Percentiles rank a stretch among this genome's conserved stretches.
Evolutionary conservation across 2,329 filamentous ascomycete species (phyloP).

Genomic region (Arthrobotrys megalospora): DNA sequence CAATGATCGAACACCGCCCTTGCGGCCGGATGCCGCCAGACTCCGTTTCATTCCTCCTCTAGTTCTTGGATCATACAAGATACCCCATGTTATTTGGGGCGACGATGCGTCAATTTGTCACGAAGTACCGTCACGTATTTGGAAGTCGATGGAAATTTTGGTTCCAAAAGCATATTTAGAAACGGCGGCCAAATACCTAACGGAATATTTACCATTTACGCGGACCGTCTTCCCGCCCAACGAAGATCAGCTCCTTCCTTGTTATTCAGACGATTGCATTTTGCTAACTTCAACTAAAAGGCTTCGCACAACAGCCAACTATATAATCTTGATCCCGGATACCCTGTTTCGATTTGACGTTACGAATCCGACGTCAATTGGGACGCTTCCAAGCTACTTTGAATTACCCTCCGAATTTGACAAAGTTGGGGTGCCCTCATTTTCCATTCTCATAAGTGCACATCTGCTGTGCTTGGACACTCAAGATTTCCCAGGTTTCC

Average conservation of each 20-base stretch:
- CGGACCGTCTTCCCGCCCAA: not conserved
- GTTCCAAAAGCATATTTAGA: not conserved
- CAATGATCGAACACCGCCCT: not conserved
- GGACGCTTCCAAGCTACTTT: not conserved
- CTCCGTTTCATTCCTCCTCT: slow-evolving; percentile 14
- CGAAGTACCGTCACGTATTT: not conserved
- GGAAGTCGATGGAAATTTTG: slow-evolving; percentile 3
- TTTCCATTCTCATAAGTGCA: not conserved
- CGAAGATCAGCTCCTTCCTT: not conserved
- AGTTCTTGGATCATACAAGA: not conserved
- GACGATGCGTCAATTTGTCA: slow-evolving; percentile 4
- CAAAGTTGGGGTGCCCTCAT: slow-evolving; percentile 1
- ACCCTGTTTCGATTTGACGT: not conserved
- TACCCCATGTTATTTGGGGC: slow-evolving; percentile 8
- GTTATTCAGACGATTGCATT: slow-evolving; percentile 7
- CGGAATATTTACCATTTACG: not conserved
- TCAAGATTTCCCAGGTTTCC: not conserved
- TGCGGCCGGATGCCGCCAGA: not conserved
- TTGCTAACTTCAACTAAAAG: not conserved
- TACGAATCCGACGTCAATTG: not conserved
- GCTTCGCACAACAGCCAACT: not conserved
- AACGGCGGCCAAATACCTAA: not conserved
- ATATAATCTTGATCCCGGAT: slow-evolving; percentile 15
- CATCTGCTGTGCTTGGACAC: not conserved
- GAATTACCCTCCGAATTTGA: not conserved